Base-by-base conservation (phyloP, 2,329 filamentous ascomycete genomes). In the Zasmidium angulare region DNA sequence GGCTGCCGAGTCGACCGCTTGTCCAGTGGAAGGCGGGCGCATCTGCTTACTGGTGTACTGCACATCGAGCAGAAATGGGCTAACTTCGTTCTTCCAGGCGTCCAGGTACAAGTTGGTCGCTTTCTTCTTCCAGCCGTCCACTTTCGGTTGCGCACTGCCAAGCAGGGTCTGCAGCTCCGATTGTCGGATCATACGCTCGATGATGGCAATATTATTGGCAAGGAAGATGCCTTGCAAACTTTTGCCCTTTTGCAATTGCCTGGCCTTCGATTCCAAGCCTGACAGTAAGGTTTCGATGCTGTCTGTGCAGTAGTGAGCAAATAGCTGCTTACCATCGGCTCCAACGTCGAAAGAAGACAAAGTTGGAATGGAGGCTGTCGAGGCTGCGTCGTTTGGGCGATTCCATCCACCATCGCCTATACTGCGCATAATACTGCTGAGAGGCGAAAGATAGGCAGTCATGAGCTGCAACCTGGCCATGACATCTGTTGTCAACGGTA, bases 391-490 rank as follows among this genome's bases (percentile, higher is more conserved):
- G 20, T 75, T 79, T 2, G 82, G 81, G 62, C 85, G 86, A 49
- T 68, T 55, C 95, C 95, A 99, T 36, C 93, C 93, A 1, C 93
- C 92, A 68, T 98, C 93, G 19, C 95, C 95, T 10, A 99, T 78
- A 0, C 93, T 96, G 24, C 95, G 87, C 81, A 99, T 87, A 66
- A 99, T 91, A 61, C 90, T 93, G 2, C 90, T 90, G 20, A 99
- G 84, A 1, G 95, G 92, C 6, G 87, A 84, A 21, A 96, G 82
- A 74, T 96, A 98, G 55, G 89, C 86, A 1, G 93, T 90, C 85
- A 99, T 90, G 14, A 88, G 88, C 68, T 95, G 89, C 17, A 99
- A 79, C 24, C 93, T 87, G 63, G 87, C 88, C 87, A 98, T 93
- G 2, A 89, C 91, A 71, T 96, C 91, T 0, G 86, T 82, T 0